These are phyloP conservation scores for Chlorella sp. DNA, from an alignment of 139 green algal species.

Conservation along the genomic window DNA sequence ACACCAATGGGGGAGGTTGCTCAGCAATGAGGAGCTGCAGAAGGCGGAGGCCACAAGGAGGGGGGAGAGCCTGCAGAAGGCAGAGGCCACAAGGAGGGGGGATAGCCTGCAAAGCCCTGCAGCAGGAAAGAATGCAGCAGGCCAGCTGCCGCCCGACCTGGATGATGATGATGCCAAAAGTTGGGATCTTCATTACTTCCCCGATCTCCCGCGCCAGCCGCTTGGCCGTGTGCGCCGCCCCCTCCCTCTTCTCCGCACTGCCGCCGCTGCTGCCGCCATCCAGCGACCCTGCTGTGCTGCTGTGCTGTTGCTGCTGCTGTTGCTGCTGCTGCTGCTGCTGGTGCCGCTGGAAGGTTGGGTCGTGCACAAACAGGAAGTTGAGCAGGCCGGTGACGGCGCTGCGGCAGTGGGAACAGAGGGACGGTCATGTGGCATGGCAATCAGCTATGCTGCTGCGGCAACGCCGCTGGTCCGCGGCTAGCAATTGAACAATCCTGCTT, in stretches of 20 bases:
- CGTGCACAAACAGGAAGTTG: slow-evolving; percentile 47
- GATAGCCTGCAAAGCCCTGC: no score
- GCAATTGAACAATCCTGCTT: no score
- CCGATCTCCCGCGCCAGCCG: slow-evolving; percentile 39
- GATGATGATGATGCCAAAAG: slow-evolving; percentile 61
- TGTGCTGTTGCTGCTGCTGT: neutral
- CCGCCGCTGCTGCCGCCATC: neutral
- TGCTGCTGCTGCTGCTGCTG: slow-evolving; percentile 3
- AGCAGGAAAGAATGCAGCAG: neutral
- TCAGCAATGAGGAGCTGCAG: no score
- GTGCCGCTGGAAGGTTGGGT: slow-evolving; percentile 39
- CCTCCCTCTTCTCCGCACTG: neutral
- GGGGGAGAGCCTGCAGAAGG: no score
- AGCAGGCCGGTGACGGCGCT: slow-evolving; percentile 47
- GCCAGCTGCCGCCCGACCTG: slow-evolving; percentile 43
- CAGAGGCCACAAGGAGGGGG: no score
- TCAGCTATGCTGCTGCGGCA: no score
- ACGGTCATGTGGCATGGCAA: no score
- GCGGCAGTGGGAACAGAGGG: neutral
- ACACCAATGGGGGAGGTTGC: neutral
- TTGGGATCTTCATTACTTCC: slow-evolving; percentile 58
- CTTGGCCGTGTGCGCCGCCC: neutral
- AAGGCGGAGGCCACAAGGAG: no score
- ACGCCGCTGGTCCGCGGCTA: no score
- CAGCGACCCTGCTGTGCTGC: neutral